Evolutionary conservation across 2,329 filamentous ascomycete genomes (phyloP).

Genomic region (Beauveria sp.): DNA sequence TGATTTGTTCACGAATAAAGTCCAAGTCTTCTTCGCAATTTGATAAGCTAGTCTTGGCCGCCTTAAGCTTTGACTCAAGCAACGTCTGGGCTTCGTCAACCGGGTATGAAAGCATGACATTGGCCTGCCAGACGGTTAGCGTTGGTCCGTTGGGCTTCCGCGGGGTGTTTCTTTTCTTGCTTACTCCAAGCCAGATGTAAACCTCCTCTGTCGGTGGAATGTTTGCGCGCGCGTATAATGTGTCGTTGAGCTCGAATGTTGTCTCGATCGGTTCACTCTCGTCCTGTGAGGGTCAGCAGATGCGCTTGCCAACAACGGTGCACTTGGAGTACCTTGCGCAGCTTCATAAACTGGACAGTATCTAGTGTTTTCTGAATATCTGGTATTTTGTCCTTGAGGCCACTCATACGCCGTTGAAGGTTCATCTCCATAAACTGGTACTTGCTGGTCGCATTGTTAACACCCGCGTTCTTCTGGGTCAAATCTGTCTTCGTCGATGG

Average conservation of each 20-base stretch:
- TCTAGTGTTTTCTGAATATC: slow-evolving; percentile 96
- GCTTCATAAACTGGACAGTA: slow-evolving; percentile 77
- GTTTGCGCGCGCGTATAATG: slow-evolving; percentile 80
- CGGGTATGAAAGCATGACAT: slow-evolving; percentile 95
- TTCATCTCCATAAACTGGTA: slow-evolving; percentile 99
- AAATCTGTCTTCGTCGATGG: neutral
- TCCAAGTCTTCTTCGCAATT: slow-evolving; percentile 96
- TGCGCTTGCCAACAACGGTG: neutral
- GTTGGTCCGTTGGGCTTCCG: neutral
- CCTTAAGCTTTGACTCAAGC: slow-evolving; percentile 66
- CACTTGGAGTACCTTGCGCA: slow-evolving; percentile 51
- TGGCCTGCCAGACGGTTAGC: slow-evolving; percentile 56
- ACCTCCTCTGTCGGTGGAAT: slow-evolving; percentile 83
- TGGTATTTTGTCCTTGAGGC: slow-evolving; percentile 88
- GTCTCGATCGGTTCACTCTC: slow-evolving; percentile 71
- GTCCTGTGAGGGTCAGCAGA: slow-evolving; percentile 27
- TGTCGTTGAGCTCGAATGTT: slow-evolving; percentile 95
- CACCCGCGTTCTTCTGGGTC: neutral
- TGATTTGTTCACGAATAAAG: slow-evolving; percentile 93
- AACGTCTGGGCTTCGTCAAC: slow-evolving; percentile 79
- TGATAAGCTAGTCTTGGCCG: slow-evolving; percentile 70
- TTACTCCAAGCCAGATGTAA: slow-evolving; percentile 89
- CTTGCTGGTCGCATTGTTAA: slow-evolving; percentile 53
- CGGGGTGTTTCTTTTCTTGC: slow-evolving; percentile 16
- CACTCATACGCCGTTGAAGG: slow-evolving; percentile 71